Evolutionary conservation across 345 rosid species (phyloP).

Genomic region (Psidium friedrichsthalianum): DNA sequence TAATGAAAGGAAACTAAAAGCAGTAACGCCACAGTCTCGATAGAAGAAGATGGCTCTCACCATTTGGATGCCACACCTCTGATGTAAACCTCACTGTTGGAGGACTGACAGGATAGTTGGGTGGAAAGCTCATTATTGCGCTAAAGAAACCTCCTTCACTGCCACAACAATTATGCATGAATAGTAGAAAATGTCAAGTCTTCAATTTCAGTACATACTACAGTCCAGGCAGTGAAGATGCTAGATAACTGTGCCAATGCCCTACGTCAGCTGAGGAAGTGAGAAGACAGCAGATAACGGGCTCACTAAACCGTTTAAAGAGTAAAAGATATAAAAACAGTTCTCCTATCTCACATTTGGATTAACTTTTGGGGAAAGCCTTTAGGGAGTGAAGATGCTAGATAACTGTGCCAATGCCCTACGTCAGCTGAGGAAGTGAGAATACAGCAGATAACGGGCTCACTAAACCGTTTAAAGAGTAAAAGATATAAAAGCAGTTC

Average conservation of each 20-base stretch:
- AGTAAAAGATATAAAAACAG: too few species aligned
- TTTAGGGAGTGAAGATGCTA: too few species aligned
- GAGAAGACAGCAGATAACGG: too few species aligned
- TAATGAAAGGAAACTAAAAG: not conserved
- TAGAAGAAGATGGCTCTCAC: slow-evolving; percentile 17
- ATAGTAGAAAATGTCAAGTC: not conserved
- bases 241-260: not conserved
- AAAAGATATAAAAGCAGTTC: too few species aligned
- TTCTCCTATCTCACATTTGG: not conserved
- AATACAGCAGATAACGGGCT: too few species aligned
- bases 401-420: not conserved
- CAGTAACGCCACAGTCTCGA: not conserved
- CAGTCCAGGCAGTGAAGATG: not conserved
- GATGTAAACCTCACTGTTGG: slow-evolving; percentile 84
- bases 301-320: too few species aligned
- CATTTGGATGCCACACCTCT: slow-evolving; percentile 98
- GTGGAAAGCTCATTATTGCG: slow-evolving; percentile 92
- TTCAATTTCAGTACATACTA: not conserved
- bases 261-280: not conserved
- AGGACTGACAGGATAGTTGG: slow-evolving; percentile 83
- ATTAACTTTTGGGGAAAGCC: too few species aligned
- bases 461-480: too few species aligned
- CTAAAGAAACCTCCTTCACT: slow-evolving; percentile 98
- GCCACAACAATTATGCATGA: slow-evolving; percentile 7
- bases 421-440: not conserved